Evolutionary conservation across 1,284 basidiomycete species (phyloP).

Genomic region (Rhodotorula sp.): DNA sequence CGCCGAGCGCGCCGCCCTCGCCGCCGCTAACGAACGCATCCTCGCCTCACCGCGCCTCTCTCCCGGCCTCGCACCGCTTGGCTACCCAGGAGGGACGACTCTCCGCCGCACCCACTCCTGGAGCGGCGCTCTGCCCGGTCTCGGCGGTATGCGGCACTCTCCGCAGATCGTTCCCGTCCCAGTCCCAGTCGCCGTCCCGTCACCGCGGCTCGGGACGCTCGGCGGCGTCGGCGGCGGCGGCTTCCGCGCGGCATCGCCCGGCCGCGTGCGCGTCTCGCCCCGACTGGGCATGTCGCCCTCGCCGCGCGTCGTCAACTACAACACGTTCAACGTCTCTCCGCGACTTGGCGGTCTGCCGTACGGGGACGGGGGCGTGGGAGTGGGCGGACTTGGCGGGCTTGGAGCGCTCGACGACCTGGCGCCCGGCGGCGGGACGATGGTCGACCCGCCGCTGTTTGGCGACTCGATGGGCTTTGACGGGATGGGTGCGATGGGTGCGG

Average conservation of each 20-base stretch:
- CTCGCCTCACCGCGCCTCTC: conserved; percentile 11
- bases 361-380: too few relatives aligned
- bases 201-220: neutral
- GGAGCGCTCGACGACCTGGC: conserved; percentile 13
- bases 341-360: neutral
- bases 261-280: neutral
- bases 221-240: neutral
- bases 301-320: conserved; percentile 23
- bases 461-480: neutral
- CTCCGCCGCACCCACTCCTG: conserved; percentile 5
- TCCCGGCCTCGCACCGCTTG: neutral
- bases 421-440: neutral
- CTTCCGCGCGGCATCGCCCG: neutral
- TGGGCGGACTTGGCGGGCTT: conserved; percentile 1
- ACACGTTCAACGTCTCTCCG: conserved; percentile 22
- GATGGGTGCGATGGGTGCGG: neutral
- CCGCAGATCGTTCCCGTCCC: neutral
- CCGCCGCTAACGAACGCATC: conserved; percentile 9
- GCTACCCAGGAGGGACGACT: neutral
- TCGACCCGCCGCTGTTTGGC: conserved; percentile 6
- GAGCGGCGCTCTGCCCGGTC: neutral
- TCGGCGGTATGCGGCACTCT: neutral
- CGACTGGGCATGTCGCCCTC: neutral
- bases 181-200: neutral
- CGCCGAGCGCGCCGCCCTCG: conserved; percentile 7